Evolutionary conservation across 2,329 filamentous ascomycete species (phyloP).

Genomic region (Penicillium sp.): DNA sequence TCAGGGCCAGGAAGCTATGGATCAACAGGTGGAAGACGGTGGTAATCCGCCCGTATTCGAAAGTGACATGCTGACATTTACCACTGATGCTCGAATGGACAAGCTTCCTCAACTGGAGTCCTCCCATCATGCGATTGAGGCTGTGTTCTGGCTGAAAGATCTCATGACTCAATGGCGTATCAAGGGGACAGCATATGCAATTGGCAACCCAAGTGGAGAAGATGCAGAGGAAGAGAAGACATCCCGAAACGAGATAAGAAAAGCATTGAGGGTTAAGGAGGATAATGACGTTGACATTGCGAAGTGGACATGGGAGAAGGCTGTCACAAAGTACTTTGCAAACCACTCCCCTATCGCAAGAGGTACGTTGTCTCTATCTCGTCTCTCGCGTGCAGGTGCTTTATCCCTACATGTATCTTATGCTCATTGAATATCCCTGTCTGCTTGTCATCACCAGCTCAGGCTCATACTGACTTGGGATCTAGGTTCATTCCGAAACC

Average conservation of each 20-base stretch:
- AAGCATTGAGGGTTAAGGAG: conserved; percentile 41
- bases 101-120: conserved; percentile 66
- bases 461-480: conserved; percentile 4
- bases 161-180: conserved; percentile 74
- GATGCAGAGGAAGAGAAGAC: conserved; percentile 39
- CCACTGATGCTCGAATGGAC: conserved; percentile 78
- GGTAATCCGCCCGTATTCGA: conserved; percentile 61
- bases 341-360: conserved; percentile 76
- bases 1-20: conserved; percentile 61
- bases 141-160: conserved; percentile 68
- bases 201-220: conserved; percentile 60
- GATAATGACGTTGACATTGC: conserved; percentile 20
- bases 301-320: conserved; percentile 67
- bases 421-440: neutral
- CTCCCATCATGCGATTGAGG: conserved; percentile 66
- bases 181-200: conserved; percentile 63
- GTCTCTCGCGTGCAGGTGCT: neutral
- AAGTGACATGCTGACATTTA: conserved; percentile 71
- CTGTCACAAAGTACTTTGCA: conserved; percentile 80
- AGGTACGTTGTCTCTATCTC: conserved; percentile 37
- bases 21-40: conserved; percentile 24
- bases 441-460: neutral
- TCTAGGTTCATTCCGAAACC: conserved; percentile 60
- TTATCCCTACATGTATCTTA: neutral
- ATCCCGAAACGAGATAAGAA: conserved; percentile 52